phyloP scores from a whole-genome alignment of 2,329 filamentous ascomycete species.

The Hypoxylon rubiginosum region DNA sequence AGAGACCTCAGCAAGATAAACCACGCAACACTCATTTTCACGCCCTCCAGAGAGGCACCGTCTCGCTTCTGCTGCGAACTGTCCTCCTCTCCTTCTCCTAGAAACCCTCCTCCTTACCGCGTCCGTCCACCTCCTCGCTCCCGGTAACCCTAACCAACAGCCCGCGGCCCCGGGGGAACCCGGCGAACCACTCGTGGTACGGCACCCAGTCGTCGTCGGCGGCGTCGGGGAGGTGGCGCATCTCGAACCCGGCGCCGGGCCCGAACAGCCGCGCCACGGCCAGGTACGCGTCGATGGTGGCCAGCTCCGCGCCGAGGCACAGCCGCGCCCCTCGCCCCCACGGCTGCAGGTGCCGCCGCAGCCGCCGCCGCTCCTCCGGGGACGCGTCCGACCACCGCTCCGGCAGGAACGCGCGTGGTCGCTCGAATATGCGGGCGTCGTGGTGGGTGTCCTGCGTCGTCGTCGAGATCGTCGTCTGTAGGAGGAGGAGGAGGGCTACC shows the following conservation, averaged over 20 bases:
- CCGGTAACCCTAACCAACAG: constrained; percentile 37
- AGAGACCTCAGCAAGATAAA: not conserved
- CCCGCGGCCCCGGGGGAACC: constrained; percentile 41
- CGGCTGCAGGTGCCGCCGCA: constrained; percentile 41
- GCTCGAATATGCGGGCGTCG: constrained; percentile 37
- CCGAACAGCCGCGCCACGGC: constrained; percentile 45
- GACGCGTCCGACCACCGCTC: constrained; percentile 43
- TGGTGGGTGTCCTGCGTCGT: constrained; percentile 44
- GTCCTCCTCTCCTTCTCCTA: not conserved
- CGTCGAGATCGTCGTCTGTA: constrained; percentile 44
- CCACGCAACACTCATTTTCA: too few relatives aligned
- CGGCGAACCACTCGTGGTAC: constrained; percentile 45
- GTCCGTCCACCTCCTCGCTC: constrained; percentile 31
- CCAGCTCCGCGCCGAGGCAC: constrained; percentile 45
- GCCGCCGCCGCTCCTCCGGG: constrained; percentile 33
- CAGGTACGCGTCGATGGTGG: constrained; percentile 43
- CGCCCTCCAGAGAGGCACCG: not conserved
- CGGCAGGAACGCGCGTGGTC: constrained; percentile 34
- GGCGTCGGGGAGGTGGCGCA: constrained; percentile 37
- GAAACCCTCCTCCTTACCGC: not conserved
- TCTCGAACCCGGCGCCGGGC: constrained; percentile 35
- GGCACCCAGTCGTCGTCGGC: constrained; percentile 42
- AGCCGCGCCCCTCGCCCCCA: constrained; percentile 44
- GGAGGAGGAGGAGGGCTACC: too few relatives aligned
- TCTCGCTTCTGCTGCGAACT: not conserved